Evolutionary conservation across 768 basidiomycete genomes (phyloP), one percentile per base, ranked within the genome.

Genomic region (Neoboletus brunneissimus): DNA sequence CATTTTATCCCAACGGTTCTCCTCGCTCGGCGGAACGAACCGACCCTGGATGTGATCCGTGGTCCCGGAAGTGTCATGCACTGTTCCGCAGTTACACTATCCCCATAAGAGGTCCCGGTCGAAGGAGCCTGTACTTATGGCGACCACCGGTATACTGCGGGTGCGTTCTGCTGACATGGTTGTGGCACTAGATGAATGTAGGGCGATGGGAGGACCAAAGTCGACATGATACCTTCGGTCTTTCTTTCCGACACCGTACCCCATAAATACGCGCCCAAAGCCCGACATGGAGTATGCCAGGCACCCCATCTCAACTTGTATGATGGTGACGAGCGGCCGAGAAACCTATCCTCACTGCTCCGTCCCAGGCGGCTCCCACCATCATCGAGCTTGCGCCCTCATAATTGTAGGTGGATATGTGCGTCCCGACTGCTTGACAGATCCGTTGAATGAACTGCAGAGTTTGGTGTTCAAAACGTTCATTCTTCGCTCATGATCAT

Each of bases 31-130:
- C 22, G 32, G 32, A 40, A 9, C n/a, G 18, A 53, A 18, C 22
- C 18, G 51, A 51, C 38, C 56, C 60, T 57, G 46, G 34, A 8
- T 34, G 50, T 60, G 63, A 59, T 66, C 66, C 65, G 60, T 68
- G 44, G 9, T 16, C 29, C 48, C 54, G 41, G 44, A 35, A 27
- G 38, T 29, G 34, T 54, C 45, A 52, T n/a, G 29, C 31, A 40
- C 40, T 34, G 41, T 34, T 38, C 35, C 38, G 31, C 41, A 23
- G 56, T 35, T 22, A 35, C 20, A 7, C 8, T 16, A 44, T 48
- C 27, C 27, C 42, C n/a, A 32, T 38, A 43, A 34, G 15, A 43
- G 12, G 29, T 0, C n/a, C 54, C 46, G 32, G 27, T 23, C 18
- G 42, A 63, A 51, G 61, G 32, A 43, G 22, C n/a, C 11, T 38